Conservation (phyloP, 2,329 filamentous ascomycete genomes). For the Fusarium globosum region DNA sequence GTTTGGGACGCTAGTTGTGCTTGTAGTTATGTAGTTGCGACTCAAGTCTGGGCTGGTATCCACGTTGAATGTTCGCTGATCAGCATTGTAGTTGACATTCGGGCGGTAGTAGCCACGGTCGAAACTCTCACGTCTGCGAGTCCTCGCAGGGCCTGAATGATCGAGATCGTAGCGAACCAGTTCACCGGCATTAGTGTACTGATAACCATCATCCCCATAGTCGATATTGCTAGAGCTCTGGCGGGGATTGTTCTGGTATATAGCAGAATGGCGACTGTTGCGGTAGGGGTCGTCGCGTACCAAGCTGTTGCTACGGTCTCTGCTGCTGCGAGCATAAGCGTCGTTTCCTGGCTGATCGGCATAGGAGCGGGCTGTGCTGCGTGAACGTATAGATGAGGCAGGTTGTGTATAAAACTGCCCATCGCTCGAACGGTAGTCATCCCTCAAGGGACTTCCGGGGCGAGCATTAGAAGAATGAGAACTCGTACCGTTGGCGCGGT, state of each 20-base stretch:
- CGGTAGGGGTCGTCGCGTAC: conserved; percentile 60
- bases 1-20: conserved; percentile 30
- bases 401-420: conserved; percentile 65
- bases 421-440: conserved; percentile 65
- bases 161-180: conserved; percentile 71
- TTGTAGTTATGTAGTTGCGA: conserved; percentile 55
- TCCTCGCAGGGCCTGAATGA: conserved; percentile 56
- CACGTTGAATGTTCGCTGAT: conserved; percentile 59
- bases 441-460: conserved; percentile 60
- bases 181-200: conserved; percentile 72
- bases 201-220: conserved; percentile 69
- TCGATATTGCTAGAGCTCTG: conserved; percentile 59
- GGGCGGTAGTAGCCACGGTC: conserved; percentile 67
- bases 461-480: conserved; percentile 53
- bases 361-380: conserved; percentile 60
- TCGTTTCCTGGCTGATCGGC: conserved; percentile 63
- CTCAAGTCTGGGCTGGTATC: conserved; percentile 57
- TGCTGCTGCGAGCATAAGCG: conserved; percentile 61
- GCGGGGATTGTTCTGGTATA: conserved; percentile 58
- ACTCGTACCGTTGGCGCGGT: conserved; percentile 53
- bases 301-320: conserved; percentile 61
- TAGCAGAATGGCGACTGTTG: conserved; percentile 57
- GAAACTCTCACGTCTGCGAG: conserved; percentile 64
- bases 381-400: conserved; percentile 66
- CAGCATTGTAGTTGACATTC: conserved; percentile 63